These are phyloP conservation scores for Syncephalastrum sp. DNA, from an alignment of 371 early-diverging fungal species.

Conservation along the genomic window DNA sequence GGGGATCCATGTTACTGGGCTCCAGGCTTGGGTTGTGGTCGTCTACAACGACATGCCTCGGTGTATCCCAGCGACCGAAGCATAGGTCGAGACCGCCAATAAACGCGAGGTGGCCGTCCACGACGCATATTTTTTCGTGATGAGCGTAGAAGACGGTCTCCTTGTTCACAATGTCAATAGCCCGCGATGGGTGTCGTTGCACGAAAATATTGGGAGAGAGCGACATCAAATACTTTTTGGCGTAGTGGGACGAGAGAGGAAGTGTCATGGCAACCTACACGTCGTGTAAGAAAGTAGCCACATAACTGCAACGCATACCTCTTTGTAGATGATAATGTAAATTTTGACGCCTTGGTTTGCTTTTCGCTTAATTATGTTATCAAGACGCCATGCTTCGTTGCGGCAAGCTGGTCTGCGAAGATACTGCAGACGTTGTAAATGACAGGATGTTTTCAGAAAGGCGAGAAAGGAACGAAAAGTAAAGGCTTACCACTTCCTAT, in stretches of 20 bases:
- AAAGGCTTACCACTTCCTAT: conserved; percentile 22
- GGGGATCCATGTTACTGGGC: conserved; percentile 14
- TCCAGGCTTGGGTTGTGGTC: conserved; percentile 49
- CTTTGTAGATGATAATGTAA: conserved; percentile 88
- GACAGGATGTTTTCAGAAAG: too few relatives aligned
- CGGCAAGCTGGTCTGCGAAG: conserved; percentile 69
- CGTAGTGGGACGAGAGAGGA: conserved; percentile 73
- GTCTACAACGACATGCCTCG: conserved; percentile 71
- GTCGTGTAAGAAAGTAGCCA: not conserved
- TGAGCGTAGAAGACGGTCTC: conserved; percentile 80
- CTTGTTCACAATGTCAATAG: conserved; percentile 43
- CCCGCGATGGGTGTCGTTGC: conserved; percentile 68
- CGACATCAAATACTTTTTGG: conserved; percentile 63
- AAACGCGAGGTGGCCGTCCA: conserved; percentile 81
- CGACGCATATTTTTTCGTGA: conserved; percentile 74
- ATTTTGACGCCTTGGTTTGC: conserved; percentile 88
- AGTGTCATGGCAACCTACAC: conserved; percentile 57
- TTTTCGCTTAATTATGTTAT: conserved; percentile 75
- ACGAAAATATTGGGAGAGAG: conserved; percentile 67
- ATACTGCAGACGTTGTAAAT: conserved; percentile 40
- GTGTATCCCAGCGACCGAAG: conserved; percentile 83
- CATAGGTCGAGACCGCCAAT: conserved; percentile 90
- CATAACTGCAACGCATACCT: conserved; percentile 44
- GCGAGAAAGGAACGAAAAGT: not conserved
- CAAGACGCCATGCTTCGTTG: conserved; percentile 74